A percentile compares a stretch with the other conserved stretches of the same genome.
phyloP scores from a whole-genome alignment of 768 basidiomycete genomes.

The Piloderma croceum region DNA sequence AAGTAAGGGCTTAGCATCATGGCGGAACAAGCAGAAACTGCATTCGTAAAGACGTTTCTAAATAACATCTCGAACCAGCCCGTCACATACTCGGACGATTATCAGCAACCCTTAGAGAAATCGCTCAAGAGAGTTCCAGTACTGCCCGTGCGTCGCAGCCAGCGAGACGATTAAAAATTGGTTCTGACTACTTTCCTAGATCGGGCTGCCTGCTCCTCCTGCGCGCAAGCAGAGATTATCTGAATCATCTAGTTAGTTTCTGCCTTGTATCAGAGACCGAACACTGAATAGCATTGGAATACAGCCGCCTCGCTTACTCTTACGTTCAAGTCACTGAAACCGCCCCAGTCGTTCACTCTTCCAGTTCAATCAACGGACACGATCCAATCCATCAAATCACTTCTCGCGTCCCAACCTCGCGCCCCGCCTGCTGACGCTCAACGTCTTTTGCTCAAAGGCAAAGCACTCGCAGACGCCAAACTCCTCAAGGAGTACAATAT shows the following conservation, averaged over 20 bases:
- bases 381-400: conserved; percentile 71
- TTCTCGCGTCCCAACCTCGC: conserved; percentile 57
- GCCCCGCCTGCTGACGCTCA: conserved; percentile 80
- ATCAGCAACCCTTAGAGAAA: conserved; percentile 63
- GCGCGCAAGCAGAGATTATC: conserved; percentile 37
- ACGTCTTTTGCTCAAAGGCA: conserved; percentile 88
- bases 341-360: conserved; percentile 69
- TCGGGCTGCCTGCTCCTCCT: conserved; percentile 58
- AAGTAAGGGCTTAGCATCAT: conserved; percentile 18
- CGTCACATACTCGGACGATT: conserved; percentile 65
- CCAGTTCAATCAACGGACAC: conserved; percentile 76
- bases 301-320: conserved; percentile 48
- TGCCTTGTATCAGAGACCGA: not conserved
- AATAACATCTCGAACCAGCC: conserved; percentile 63
- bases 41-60: conserved; percentile 62
- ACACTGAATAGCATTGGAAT: not conserved
- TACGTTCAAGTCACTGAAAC: conserved; percentile 90
- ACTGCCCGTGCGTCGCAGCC: conserved; percentile 55
- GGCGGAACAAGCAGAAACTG: conserved; percentile 54
- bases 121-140: conserved; percentile 66
- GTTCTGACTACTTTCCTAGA: conserved; percentile 31
- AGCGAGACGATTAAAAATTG: too few species aligned
- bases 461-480: conserved; percentile 84
- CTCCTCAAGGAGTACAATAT: conserved; percentile 88
- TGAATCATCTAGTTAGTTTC: conserved; percentile 24